Evolutionary conservation across 2,329 filamentous ascomycete genomes (phyloP).

Genomic region (Aspergillus melleus): DNA sequence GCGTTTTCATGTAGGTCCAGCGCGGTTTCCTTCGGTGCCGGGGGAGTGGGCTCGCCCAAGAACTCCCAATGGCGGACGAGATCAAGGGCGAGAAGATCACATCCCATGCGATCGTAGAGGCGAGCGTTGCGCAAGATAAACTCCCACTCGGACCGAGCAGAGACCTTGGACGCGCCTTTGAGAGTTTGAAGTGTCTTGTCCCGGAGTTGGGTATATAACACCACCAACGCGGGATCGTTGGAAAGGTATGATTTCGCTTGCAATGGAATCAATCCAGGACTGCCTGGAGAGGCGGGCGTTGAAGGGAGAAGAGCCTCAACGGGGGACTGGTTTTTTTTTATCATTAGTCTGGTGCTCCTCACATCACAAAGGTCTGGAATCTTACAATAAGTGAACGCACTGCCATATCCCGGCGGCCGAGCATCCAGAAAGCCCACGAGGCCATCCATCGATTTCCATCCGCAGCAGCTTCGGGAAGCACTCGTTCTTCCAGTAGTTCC

Average conservation of each 20-base stretch:
- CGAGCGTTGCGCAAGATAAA: conserved; percentile 85
- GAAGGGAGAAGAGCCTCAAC: conserved; percentile 66
- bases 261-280: conserved; percentile 58
- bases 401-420: conserved; percentile 77
- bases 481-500: conserved; percentile 73
- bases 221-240: conserved; percentile 85
- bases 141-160: conserved; percentile 77
- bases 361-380: neutral
- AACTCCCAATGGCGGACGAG: conserved; percentile 61
- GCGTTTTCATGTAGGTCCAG: conserved; percentile 28
- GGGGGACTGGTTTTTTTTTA: conserved; percentile 59
- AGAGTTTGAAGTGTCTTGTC: conserved; percentile 80
- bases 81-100: conserved; percentile 83
- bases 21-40: conserved; percentile 40
- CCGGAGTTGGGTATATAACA: conserved; percentile 83
- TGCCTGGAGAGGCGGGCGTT: conserved; percentile 55
- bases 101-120: conserved; percentile 88
- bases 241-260: conserved; percentile 78
- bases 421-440: conserved; percentile 94
- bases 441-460: conserved; percentile 91
- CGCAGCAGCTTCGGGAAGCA: conserved; percentile 73
- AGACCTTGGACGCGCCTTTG: conserved; percentile 78
- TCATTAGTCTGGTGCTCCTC: neutral
- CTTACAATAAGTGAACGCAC: conserved; percentile 78
- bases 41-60: conserved; percentile 22